These are phyloP conservation scores for Talaromyces sp. DNA, from an alignment of 2,329 filamentous ascomycete genomes.

Conservation along the genomic window DNA sequence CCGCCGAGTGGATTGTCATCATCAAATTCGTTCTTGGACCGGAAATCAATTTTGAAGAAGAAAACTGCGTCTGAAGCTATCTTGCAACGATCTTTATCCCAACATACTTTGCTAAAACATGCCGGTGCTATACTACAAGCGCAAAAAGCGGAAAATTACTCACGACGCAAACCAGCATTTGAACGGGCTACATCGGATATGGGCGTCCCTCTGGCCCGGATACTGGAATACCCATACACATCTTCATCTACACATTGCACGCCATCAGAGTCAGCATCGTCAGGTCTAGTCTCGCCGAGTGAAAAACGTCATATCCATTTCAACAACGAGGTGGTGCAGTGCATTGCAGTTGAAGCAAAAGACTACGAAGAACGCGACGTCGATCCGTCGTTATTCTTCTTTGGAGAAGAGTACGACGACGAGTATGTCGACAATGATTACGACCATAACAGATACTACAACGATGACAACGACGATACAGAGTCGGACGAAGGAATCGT, in stretches of 20 bases:
- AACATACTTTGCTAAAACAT: conserved; percentile 85
- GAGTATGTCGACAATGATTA: conserved; percentile 65
- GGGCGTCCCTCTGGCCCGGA: conserved; percentile 60
- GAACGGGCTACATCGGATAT: conserved; percentile 69
- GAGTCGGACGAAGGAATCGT: conserved; percentile 75
- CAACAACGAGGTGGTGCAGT: conserved; percentile 92
- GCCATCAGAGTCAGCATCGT: conserved; percentile 67
- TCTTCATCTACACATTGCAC: conserved; percentile 52
- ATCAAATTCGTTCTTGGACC: conserved; percentile 65
- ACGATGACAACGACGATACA: conserved; percentile 50
- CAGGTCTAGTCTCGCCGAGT: conserved; percentile 64
- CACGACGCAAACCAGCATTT: conserved; percentile 55
- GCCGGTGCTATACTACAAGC: conserved; percentile 83
- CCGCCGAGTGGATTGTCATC: conserved; percentile 58
- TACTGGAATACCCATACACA: conserved; percentile 50
- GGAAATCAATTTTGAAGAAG: conserved; percentile 95
- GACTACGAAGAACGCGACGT: conserved; percentile 63
- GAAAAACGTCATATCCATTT: conserved; percentile 88
- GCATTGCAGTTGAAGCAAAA: conserved; percentile 88
- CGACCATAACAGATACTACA: not conserved
- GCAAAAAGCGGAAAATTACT: conserved; percentile 61
- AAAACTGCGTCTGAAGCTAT: conserved; percentile 94
- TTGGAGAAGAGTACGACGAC: conserved; percentile 35
- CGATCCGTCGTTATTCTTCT: conserved; percentile 35
- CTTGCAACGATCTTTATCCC: conserved; percentile 82